Evolutionary conservation across 2,329 filamentous ascomycete genomes (phyloP).

Genomic region (Huntiella moniliformis): DNA sequence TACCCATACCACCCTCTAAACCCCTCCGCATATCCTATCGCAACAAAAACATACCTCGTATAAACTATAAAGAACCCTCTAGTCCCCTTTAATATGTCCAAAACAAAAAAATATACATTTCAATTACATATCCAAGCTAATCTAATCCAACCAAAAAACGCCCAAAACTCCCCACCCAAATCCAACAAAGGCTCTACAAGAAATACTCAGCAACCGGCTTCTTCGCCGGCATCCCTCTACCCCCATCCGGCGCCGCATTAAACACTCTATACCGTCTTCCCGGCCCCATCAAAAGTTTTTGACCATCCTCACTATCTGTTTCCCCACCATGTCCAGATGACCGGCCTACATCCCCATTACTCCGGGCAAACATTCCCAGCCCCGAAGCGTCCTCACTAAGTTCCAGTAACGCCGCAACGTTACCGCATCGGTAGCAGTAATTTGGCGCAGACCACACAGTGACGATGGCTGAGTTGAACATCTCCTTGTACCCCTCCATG

Average conservation of each 20-base stretch:
- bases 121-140: no score
- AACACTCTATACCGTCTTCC: constrained; percentile 87
- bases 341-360: constrained; percentile 48
- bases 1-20: no score
- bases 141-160: no score
- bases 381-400: constrained; percentile 75
- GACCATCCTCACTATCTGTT: constrained; percentile 27
- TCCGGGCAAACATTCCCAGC: constrained; percentile 47
- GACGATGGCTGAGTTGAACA: constrained; percentile 91
- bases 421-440: constrained; percentile 91
- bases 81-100: no score
- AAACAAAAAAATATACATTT: no score
- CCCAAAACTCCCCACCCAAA: no score
- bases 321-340: constrained; percentile 27
- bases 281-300: constrained; percentile 36
- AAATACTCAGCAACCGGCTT: constrained; percentile 98
- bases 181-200: constrained; percentile 27
- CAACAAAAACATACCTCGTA: no score
- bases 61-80: no score
- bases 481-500: constrained; percentile 99
- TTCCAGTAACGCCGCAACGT: constrained; percentile 88
- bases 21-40: no score
- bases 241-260: constrained; percentile 89
- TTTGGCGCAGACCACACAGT: constrained; percentile 98
- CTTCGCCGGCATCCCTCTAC: constrained; percentile 93